Conservation (phyloP, 345 rosid genomes). For the Brassica rapa region DNA sequence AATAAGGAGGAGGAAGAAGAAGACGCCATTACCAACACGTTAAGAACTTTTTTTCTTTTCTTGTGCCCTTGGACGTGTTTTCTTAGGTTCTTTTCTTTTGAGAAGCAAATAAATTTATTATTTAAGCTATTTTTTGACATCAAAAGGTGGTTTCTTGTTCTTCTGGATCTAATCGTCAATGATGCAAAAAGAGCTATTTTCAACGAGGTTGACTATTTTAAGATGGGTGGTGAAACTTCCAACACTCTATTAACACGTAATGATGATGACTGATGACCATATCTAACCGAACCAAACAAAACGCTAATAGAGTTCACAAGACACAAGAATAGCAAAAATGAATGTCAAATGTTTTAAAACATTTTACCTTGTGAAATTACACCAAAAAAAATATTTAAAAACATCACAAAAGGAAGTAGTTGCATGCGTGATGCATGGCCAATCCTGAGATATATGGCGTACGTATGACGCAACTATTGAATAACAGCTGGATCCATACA, state of each 20-base stretch:
- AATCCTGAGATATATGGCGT: no score
- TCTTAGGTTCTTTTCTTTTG: not conserved
- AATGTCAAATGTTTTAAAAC: not conserved
- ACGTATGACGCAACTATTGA: no score
- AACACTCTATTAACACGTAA: constrained; percentile 5
- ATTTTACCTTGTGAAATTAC: no score
- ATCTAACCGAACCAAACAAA: not conserved
- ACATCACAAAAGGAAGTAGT: not conserved
- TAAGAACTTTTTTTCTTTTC: not conserved
- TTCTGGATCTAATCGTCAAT: constrained; percentile 24
- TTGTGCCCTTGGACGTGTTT: constrained; percentile 7
- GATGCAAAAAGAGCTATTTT: constrained; percentile 23
- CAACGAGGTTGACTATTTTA: constrained; percentile 29
- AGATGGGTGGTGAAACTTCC: constrained; percentile 25
- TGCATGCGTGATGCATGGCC: not conserved
- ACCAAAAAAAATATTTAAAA: no score
- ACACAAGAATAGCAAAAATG: not conserved
- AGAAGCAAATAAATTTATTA: constrained; percentile 17
- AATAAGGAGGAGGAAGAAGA: constrained; percentile 10
- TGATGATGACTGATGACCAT: constrained; percentile 3
- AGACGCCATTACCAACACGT: constrained; percentile 27
- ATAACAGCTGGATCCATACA: no score
- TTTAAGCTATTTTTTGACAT: constrained; percentile 32
- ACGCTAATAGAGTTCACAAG: not conserved
- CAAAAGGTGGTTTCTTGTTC: constrained; percentile 14